Base-by-base conservation (phyloP, 257 asterid species). In the Petrea volubilis region DNA sequence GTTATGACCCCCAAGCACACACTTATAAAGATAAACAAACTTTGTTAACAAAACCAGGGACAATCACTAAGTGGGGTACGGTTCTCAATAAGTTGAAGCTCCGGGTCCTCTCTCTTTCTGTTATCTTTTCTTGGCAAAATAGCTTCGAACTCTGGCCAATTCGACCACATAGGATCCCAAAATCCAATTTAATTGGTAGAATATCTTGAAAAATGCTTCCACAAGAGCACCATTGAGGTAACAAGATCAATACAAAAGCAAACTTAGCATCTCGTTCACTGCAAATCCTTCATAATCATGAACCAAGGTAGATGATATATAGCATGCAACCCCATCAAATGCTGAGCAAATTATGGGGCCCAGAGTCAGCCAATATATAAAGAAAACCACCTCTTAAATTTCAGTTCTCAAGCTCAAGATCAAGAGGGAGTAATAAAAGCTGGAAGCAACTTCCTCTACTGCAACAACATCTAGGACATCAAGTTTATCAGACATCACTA, bases 331-430 rank as follows among this genome's bases (percentile, higher is more conserved):
- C 46, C 59, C 31, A 44, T 36, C 50, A 59, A 34, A 46, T 1
- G 12, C 59, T 47, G 10, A 28, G 74, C n/a, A 3, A 66, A 49
- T 38, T 3, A 23, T 27, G 43, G 57, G 56, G 20, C 44, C 55
- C 24, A 41, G 36, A 44, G 34, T 20, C 28, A 3, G 17, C 25
- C 20, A 60, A 17, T 21, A 40, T 28, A 40, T 3, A 5, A 58
- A n/a, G n/a, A n/a, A 40, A 50, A 34, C 9, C 20, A 21, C 43
- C 49, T 55, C 66, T 24, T 36, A 24, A 12, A 58, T 25, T 38
- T 43, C 62, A 71, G 51, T 60, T 49, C 72, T 47, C 43, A 60
- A 71, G 38, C 69, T 53, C 69, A 67, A 52, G 12, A 29, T 11
- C 25, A 49, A 33, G 13, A 13, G 43, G 4, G 17, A 55, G 56